Evolutionary conservation across 306 rosid species (phyloP).

Genomic region (Prunus padus): DNA sequence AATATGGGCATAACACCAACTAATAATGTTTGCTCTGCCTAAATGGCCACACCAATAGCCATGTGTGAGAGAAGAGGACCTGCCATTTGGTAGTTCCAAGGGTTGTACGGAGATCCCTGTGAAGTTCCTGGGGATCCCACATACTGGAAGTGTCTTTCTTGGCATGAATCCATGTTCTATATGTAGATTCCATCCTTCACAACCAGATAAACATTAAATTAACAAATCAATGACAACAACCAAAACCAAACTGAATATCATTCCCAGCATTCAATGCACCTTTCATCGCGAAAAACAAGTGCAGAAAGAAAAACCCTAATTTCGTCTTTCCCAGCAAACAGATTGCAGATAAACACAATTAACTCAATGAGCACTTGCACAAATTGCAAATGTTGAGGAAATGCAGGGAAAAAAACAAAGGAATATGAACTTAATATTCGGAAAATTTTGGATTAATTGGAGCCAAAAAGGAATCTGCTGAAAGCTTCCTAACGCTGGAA

Average conservation of each 20-base stretch:
- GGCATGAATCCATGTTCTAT: conserved; percentile 76
- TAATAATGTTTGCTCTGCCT: background rate
- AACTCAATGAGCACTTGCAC: background rate
- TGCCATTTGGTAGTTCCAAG: conserved; percentile 98
- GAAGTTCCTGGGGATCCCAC: conserved; percentile 67
- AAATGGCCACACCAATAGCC: background rate
- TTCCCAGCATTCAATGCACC: background rate
- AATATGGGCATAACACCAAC: background rate
- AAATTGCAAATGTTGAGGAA: background rate
- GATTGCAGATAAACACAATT: background rate
- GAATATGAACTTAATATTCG: conserved; percentile 1
- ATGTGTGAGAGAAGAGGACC: conserved; percentile 35
- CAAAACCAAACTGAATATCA: background rate
- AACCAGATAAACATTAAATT: conserved; percentile 10
- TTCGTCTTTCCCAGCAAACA: background rate
- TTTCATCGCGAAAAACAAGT: background rate
- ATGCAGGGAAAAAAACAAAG: background rate
- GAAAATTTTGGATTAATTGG: conserved; percentile 3
- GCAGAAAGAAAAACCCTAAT: background rate
- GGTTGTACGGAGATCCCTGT: conserved; percentile 74
- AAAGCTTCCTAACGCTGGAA: background rate
- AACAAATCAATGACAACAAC: conserved; percentile 23
- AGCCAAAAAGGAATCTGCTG: background rate
- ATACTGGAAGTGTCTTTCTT: conserved; percentile 48
- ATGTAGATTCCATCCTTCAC: conserved; percentile 85